A percentile compares a stretch with the other conserved stretches of the same genome.
phyloP scores from a whole-genome alignment of 1,284 basidiomycete species.

The Mycena sp. region DNA sequence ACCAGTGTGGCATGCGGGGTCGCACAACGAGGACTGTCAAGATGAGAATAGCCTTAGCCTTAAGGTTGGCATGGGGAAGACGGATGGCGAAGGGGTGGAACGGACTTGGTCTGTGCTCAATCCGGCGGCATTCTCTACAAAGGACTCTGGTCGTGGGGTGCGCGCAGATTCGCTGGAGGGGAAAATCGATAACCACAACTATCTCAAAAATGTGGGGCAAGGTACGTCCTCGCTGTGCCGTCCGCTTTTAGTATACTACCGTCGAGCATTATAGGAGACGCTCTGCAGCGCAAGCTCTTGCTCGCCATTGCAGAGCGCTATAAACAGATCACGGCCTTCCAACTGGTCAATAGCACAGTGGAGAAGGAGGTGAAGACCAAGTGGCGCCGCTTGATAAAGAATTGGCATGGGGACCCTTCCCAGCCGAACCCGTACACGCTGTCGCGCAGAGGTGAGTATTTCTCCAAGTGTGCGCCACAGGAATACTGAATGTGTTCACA shows the following conservation, averaged over 20 bases:
- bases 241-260: not conserved
- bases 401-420: slow-evolving; percentile 16
- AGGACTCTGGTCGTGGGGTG: slow-evolving; percentile 11
- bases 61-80: slow-evolving; percentile 30
- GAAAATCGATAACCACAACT: slow-evolving; percentile 25
- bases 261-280: slow-evolving; percentile 1
- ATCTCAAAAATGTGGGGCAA: slow-evolving; percentile 23
- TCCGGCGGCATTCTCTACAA: slow-evolving; percentile 21
- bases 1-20: slow-evolving; percentile 43
- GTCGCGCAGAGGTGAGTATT: too few species aligned
- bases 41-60: slow-evolving; percentile 24
- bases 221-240: not conserved
- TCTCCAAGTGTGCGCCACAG: too few species aligned
- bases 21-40: slow-evolving; percentile 40
- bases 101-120: slow-evolving; percentile 29
- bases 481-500: not conserved
- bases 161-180: slow-evolving; percentile 22
- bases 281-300: slow-evolving; percentile 19
- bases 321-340: slow-evolving; percentile 24
- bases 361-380: not conserved
- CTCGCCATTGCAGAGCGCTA: slow-evolving; percentile 27
- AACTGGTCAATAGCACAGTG: slow-evolving; percentile 20
- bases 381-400: slow-evolving; percentile 22
- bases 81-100: slow-evolving; percentile 34
- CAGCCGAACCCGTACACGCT: slow-evolving; percentile 26